These are phyloP conservation scores for Phoma sp. DNA, from an alignment of 2,329 filamentous ascomycete species.

Conservation along the genomic window DNA sequence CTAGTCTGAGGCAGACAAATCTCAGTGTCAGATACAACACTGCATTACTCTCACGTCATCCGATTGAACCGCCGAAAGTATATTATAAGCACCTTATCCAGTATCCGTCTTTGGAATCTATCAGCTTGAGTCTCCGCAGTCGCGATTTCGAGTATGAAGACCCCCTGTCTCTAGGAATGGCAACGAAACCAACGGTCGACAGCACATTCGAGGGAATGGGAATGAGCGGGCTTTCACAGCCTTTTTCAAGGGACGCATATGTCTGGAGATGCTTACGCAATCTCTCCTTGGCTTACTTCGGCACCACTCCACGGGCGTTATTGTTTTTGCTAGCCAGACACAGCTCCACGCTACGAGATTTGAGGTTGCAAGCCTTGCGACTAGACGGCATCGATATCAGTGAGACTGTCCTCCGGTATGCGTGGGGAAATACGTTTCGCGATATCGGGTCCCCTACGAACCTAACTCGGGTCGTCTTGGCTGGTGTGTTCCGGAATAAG, in stretches of 20 bases:
- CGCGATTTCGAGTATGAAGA: too few relatives aligned
- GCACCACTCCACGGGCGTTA: conserved; percentile 3
- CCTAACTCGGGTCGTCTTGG: neutral
- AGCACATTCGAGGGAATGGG: too few relatives aligned
- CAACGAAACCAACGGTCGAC: too few relatives aligned
- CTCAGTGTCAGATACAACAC: neutral
- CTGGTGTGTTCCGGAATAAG: neutral
- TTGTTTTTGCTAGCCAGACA: conserved; percentile 13
- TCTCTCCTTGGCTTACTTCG: conserved; percentile 13
- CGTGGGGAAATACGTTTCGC: neutral
- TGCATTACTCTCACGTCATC: too few relatives aligned
- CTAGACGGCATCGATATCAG: neutral
- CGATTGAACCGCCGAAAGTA: too few relatives aligned
- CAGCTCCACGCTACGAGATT: conserved; percentile 13
- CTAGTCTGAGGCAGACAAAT: too few relatives aligned
- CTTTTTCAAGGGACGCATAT: neutral
- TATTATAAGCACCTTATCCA: too few relatives aligned
- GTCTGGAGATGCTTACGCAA: conserved; percentile 16
- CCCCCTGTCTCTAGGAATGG: too few relatives aligned
- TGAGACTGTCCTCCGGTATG: neutral
- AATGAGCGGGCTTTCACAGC: too few relatives aligned
- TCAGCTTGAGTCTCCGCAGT: too few relatives aligned
- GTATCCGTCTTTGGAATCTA: too few relatives aligned
- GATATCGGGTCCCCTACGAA: neutral
- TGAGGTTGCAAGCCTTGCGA: conserved; percentile 16